Evolutionary conservation across 2,329 filamentous ascomycete species (phyloP).

Genomic region (Metarhizium anisopliae): DNA sequence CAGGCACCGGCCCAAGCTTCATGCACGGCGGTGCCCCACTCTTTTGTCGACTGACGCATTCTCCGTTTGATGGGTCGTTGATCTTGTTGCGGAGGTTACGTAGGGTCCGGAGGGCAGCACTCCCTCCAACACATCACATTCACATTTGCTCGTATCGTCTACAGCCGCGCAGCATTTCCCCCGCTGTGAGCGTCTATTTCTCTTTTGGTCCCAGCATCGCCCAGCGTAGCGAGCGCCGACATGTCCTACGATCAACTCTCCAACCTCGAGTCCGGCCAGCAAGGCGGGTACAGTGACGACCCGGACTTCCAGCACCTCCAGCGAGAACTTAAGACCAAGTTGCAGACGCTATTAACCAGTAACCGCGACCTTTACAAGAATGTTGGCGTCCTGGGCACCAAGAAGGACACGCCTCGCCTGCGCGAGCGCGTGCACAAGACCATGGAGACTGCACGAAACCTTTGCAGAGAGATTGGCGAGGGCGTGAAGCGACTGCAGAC

Average conservation of each 20-base stretch:
- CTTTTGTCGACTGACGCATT: not conserved
- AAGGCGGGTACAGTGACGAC: constrained; percentile 80
- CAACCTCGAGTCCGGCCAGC: constrained; percentile 68
- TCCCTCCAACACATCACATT: too few relatives aligned
- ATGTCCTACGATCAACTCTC: constrained; percentile 94
- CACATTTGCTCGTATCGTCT: too few relatives aligned
- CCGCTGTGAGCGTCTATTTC: not conserved
- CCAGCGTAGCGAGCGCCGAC: not conserved
- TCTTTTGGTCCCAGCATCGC: not conserved
- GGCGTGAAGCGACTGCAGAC: constrained; percentile 85
- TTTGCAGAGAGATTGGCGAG: constrained; percentile 88
- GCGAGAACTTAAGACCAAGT: constrained; percentile 73
- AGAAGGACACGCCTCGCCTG: constrained; percentile 82
- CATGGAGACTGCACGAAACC: constrained; percentile 74
- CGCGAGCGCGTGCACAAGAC: constrained; percentile 83
- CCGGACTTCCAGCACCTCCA: constrained; percentile 83
- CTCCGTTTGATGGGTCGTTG: not conserved
- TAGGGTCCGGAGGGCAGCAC: too few relatives aligned
- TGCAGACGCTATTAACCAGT: constrained; percentile 83
- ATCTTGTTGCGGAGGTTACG: too few relatives aligned
- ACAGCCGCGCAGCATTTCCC: too few relatives aligned
- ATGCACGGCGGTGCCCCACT: not conserved
- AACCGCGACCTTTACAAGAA: constrained; percentile 79
- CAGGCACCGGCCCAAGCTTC: not conserved
- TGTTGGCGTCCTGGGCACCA: constrained; percentile 77